Base-by-base conservation (phyloP, 2,329 filamentous ascomycete species). In the Dryadomyces quercivorus region DNA sequence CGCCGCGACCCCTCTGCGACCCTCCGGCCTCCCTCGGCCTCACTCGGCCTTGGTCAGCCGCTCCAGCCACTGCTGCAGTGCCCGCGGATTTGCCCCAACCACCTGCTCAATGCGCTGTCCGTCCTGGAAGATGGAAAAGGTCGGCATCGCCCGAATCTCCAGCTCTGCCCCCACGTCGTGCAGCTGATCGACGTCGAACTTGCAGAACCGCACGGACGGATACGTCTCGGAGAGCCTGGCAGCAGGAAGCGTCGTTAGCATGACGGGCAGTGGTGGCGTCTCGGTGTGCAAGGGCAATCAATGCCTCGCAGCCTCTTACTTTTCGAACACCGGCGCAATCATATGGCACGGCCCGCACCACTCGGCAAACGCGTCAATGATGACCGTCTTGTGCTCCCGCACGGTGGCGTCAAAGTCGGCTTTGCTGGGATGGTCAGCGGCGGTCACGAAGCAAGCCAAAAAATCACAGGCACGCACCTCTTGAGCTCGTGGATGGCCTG, bases 271-370 rank as follows among this genome's bases (percentile, higher is more conserved):
- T 31, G 4, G 26, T 31, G 26, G 26, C 26, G 26, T 31, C 26
- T 31, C 8, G 6, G 6, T 10, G 16, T 8, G 18, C n/a, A 20
- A n/a, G n/a, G n/a, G n/a, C n/a, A n/a, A n/a, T n/a, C n/a, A n/a
- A n/a, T n/a, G 31, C 47, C 47, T 13, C 31, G 15, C 12, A 18
- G 12, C 10, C 3, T 12, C 80, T 67, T 71, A 85, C 78, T 84
- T 76, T 62, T 77, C 77, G 56, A 95, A 74, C 59, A 82, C 70
- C 57, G 91, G 92, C 18, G 89, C 81, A 64, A 96, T 93, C 63
- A 84, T 78, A 77, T 91, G 95, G 85, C 92, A 97, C 57, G 92
- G 92, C 57, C 89, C 90, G 75, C 92, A 97, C 91, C 91, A 96
- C 59, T 75, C 82, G 55, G 91, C 91, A 70, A 86, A 90, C 74